Evolutionary conservation across 106 monocot genomes (phyloP).

Genomic region (Platanthera zijinensis): DNA sequence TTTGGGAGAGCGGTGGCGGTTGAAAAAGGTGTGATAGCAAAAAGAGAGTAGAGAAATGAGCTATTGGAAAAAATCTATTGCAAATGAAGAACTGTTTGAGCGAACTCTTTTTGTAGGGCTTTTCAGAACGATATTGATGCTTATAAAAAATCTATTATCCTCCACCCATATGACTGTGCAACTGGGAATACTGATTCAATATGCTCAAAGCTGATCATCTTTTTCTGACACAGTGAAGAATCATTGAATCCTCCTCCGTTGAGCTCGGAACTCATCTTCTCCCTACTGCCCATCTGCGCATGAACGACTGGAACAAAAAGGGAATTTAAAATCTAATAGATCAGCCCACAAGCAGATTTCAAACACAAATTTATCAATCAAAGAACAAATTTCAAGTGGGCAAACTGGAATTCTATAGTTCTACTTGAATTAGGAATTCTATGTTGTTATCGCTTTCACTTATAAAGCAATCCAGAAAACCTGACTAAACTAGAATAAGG

Average conservation of each 20-base stretch:
- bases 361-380: background rate
- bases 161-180: conserved; percentile 28
- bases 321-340: background rate
- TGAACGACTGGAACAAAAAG: background rate
- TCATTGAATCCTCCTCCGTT: background rate
- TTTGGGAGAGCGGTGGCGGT: no score
- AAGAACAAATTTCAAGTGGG: background rate
- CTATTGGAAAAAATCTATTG: no score
- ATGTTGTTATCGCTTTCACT: no score
- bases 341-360: background rate
- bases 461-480: no score
- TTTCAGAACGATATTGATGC: conserved; percentile 57
- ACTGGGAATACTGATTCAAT: conserved; percentile 47
- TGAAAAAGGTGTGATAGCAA: no score
- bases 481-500: no score
- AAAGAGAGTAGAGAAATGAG: no score
- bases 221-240: conserved; percentile 16
- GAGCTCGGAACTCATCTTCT: conserved; percentile 2
- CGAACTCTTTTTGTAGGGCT: no score
- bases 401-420: background rate
- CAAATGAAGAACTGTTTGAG: no score
- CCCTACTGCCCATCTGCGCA: background rate
- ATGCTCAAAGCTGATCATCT: conserved; percentile 51
- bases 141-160: conserved; percentile 30
- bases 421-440: background rate